Conservation (phyloP, 1,284 basidiomycete species). For the Ceratobasidium sp. region DNA sequence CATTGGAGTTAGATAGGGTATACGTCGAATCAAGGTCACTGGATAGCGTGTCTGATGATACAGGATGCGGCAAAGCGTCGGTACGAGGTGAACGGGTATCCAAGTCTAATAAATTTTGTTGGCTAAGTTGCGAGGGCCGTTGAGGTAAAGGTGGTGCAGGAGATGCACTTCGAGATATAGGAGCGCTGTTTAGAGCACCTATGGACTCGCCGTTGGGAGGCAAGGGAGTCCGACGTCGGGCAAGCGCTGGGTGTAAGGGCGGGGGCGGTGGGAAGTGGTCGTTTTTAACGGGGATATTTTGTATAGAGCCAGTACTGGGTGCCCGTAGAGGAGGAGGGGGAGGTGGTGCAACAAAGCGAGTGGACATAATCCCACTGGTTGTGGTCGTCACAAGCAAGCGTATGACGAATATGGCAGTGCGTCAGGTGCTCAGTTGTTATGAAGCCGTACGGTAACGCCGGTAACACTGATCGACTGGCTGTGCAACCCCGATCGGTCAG, state of each 20-base stretch:
- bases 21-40: slow-evolving; percentile 1
- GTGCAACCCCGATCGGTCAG: slow-evolving; percentile 3
- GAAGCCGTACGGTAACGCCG: not conserved
- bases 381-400: slow-evolving; percentile 14
- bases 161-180: slow-evolving; percentile 10
- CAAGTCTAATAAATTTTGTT: not conserved
- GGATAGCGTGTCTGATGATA: not conserved
- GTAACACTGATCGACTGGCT: slow-evolving; percentile 4
- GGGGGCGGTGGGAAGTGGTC: slow-evolving; percentile 25
- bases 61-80: not conserved
- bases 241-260: slow-evolving; percentile 29
- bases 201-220: slow-evolving; percentile 1
- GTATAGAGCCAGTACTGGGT: not conserved
- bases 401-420: slow-evolving; percentile 6
- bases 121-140: slow-evolving; percentile 2
- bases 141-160: slow-evolving; percentile 21
- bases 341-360: slow-evolving; percentile 35
- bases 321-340: not conserved
- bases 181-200: slow-evolving; percentile 22
- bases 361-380: slow-evolving; percentile 13
- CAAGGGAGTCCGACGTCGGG: slow-evolving; percentile 6
- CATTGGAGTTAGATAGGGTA: slow-evolving; percentile 1
- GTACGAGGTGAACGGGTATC: not conserved
- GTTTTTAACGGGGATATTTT: not conserved
- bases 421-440: not conserved